Percentiles rank a stretch among this genome's conserved stretches.
These are phyloP conservation scores for Cicer yamashitae DNA, from an alignment of 306 rosid genomes.

Conservation along the genomic window DNA sequence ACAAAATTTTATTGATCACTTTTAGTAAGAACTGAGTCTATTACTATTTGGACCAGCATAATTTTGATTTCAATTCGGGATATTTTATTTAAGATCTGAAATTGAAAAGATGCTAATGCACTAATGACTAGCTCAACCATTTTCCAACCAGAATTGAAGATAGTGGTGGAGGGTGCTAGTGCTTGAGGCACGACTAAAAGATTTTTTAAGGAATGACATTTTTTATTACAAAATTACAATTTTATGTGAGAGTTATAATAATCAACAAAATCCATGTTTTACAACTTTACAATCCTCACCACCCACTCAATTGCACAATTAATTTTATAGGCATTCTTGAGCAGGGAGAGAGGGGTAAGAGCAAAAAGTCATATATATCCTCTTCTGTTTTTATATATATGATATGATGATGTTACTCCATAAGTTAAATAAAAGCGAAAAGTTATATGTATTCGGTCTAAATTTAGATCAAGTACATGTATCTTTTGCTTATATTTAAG, in stretches of 20 bases:
- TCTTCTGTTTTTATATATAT: no score
- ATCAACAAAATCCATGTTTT: slow-evolving; percentile 71
- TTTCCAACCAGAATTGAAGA: slow-evolving; percentile 49
- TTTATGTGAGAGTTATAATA: slow-evolving; percentile 55
- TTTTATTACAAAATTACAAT: slow-evolving; percentile 65
- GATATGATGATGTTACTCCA: no score
- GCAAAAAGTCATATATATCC: no score
- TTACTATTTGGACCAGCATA: no score
- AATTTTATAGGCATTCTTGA: not conserved
- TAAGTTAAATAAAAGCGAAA: not conserved
- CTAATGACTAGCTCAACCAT: slow-evolving; percentile 39
- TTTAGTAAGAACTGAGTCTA: no score
- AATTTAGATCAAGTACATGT: not conserved
- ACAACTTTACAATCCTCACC: slow-evolving; percentile 79
- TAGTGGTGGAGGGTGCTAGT: slow-evolving; percentile 49
- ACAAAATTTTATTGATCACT: no score
- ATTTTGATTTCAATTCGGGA: slow-evolving; percentile 34
- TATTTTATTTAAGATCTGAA: slow-evolving; percentile 31
- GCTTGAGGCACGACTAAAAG: slow-evolving; percentile 48
- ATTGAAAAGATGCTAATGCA: slow-evolving; percentile 55
- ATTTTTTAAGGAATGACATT: slow-evolving; percentile 57
- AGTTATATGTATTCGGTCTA: not conserved
- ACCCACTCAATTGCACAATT: slow-evolving; percentile 59
- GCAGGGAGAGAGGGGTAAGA: no score
- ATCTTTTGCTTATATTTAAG: not conserved